Evolutionary conservation across 345 rosid species (phyloP).

Genomic region (Passiflora organensis): DNA sequence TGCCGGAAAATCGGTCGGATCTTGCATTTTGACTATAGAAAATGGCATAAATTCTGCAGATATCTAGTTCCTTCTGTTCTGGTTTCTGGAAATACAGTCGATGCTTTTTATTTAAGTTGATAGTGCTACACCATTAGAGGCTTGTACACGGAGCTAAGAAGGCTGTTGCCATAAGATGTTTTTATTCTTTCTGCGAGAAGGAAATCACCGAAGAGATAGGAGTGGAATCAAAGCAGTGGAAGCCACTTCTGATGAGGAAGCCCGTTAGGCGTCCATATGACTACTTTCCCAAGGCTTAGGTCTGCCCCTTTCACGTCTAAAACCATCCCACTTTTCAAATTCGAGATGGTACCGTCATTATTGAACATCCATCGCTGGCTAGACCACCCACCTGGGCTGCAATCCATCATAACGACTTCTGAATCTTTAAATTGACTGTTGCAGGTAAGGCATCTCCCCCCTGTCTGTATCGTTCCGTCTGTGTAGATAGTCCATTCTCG

Average conservation of each 20-base stretch:
- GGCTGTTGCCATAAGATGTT: no score
- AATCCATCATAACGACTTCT: neutral
- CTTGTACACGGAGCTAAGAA: no score
- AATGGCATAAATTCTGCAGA: conserved; percentile 45
- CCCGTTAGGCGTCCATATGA: neutral
- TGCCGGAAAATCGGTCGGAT: conserved; percentile 56
- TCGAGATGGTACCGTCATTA: conserved; percentile 1
- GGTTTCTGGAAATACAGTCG: neutral
- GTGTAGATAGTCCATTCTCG: conserved; percentile 1
- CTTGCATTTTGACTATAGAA: conserved; percentile 59
- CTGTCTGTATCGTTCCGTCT: no score
- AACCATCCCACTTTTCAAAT: neutral
- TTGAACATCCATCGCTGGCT: neutral
- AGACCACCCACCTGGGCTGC: neutral
- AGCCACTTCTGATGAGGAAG: neutral
- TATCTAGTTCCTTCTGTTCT: conserved; percentile 23
- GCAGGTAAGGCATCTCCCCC: neutral
- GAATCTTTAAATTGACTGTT: neutral
- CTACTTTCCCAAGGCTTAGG: neutral
- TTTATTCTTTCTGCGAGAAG: no score
- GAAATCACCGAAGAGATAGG: no score
- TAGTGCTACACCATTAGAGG: neutral
- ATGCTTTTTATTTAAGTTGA: neutral
- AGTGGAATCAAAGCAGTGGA: neutral
- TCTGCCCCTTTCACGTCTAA: neutral